Conservation (phyloP, 2,329 filamentous ascomycete genomes). For the Talaromyces amestolkiae region DNA sequence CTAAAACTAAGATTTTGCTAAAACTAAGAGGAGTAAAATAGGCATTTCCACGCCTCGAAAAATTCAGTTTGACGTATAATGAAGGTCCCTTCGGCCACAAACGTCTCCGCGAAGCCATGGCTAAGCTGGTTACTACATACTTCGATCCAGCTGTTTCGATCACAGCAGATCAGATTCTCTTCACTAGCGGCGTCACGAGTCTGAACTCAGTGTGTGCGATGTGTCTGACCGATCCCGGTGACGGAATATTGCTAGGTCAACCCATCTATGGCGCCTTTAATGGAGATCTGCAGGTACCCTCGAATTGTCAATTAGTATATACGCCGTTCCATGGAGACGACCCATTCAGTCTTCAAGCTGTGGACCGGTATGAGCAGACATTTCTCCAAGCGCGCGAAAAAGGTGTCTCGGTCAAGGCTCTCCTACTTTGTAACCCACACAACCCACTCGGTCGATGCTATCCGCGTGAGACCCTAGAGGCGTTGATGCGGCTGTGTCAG, state of each 20-base stretch:
- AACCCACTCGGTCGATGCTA: constrained; percentile 46
- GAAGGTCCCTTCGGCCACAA: constrained; percentile 37
- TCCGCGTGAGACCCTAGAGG: constrained; percentile 40
- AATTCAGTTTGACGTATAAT: constrained; percentile 35
- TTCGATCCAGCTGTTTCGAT: constrained; percentile 40
- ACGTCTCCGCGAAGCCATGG: constrained; percentile 42
- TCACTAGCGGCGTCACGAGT: constrained; percentile 44
- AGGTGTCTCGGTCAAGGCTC: constrained; percentile 38
- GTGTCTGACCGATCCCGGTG: constrained; percentile 43
- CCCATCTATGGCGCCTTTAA: constrained; percentile 52
- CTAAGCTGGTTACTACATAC: constrained; percentile 42
- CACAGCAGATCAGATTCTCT: constrained; percentile 37
- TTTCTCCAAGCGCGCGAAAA: constrained; percentile 30
- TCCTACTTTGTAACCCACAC: constrained; percentile 47
- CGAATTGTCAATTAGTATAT: constrained; percentile 41
- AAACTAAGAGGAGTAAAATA: not conserved
- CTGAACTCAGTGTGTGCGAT: constrained; percentile 46
- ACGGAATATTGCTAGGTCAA: constrained; percentile 47
- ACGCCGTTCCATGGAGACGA: constrained; percentile 39
- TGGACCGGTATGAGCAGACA: not conserved
- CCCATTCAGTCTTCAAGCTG: constrained; percentile 35
- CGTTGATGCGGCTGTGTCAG: constrained; percentile 51
- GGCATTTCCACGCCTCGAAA: not conserved
- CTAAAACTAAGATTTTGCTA: not conserved
- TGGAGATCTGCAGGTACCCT: constrained; percentile 48